A percentile compares a stretch with the other conserved stretches of the same genome.
Conservation (phyloP, 306 rosid genomes). For the Cicer arietinum region DNA sequence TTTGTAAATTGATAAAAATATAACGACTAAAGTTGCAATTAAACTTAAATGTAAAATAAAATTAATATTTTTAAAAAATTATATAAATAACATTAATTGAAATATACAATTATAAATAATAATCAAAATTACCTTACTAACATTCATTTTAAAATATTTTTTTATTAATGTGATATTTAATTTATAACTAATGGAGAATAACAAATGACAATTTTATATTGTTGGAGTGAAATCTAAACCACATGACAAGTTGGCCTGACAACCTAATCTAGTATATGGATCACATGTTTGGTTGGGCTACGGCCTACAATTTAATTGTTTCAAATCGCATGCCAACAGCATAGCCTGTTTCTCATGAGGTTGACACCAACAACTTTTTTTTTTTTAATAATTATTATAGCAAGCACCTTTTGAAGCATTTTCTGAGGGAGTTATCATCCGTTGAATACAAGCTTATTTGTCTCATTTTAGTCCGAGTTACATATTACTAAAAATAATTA, state of each 20-base stretch:
- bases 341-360: constrained; percentile 20
- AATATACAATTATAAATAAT: no score
- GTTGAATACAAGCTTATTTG: constrained; percentile 53
- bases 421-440: constrained; percentile 62
- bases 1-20: no score
- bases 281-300: constrained; percentile 32
- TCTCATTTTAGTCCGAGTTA: background rate
- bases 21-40: no score
- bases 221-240: background rate
- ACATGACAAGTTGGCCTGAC: constrained; percentile 21
- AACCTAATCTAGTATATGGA: constrained; percentile 36
- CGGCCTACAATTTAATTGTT: constrained; percentile 15
- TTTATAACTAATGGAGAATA: no score
- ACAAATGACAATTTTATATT: background rate
- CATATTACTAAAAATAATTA: no score
- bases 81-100: no score
- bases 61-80: no score
- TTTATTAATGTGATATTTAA: no score
- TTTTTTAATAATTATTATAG: background rate
- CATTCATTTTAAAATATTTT: no score
- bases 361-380: constrained; percentile 20
- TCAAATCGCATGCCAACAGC: constrained; percentile 40
- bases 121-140: no score
- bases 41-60: no score
- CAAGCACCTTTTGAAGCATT: constrained; percentile 65